Percentiles rank a stretch among this genome's conserved stretches.
These are phyloP conservation scores for Singerocomus rubriflavus DNA, from an alignment of 1,284 basidiomycete genomes.

Conservation along the genomic window DNA sequence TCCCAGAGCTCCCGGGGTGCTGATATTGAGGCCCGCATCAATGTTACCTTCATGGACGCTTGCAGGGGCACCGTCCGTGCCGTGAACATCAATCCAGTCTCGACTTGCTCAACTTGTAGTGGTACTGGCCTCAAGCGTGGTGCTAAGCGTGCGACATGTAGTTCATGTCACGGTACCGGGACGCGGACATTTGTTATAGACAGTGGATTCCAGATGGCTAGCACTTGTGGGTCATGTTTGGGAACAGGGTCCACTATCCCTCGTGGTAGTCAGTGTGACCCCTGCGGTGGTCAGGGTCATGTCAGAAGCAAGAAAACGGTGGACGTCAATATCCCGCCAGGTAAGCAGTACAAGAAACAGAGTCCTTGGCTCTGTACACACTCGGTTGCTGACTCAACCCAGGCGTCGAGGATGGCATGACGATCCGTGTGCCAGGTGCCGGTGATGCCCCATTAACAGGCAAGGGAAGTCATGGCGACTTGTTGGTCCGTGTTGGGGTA, in stretches of 20 bases:
- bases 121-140: conserved; percentile 88
- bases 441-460: conserved; percentile 87
- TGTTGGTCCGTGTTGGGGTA: conserved; percentile 87
- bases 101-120: conserved; percentile 82
- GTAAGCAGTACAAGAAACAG: conserved; percentile 41
- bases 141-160: conserved; percentile 80
- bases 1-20: conserved; percentile 67
- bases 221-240: conserved; percentile 82
- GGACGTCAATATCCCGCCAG: conserved; percentile 84
- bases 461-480: conserved; percentile 78
- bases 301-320: conserved; percentile 80
- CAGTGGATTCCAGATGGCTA: conserved; percentile 96
- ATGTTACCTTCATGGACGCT: conserved; percentile 88
- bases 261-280: conserved; percentile 73
- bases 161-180: conserved; percentile 84
- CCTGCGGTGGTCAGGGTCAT: conserved; percentile 87
- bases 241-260: conserved; percentile 86
- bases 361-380: conserved; percentile 12
- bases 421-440: conserved; percentile 77
- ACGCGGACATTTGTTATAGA: conserved; percentile 90
- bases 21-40: conserved; percentile 80
- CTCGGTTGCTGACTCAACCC: conserved; percentile 14
- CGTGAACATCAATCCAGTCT: conserved; percentile 79
- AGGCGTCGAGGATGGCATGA: conserved; percentile 98
- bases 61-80: conserved; percentile 86